A percentile compares a stretch with the other conserved stretches of the same genome.
phyloP scores from a whole-genome alignment of 805 yeast species.

The Candida ficus region DNA sequence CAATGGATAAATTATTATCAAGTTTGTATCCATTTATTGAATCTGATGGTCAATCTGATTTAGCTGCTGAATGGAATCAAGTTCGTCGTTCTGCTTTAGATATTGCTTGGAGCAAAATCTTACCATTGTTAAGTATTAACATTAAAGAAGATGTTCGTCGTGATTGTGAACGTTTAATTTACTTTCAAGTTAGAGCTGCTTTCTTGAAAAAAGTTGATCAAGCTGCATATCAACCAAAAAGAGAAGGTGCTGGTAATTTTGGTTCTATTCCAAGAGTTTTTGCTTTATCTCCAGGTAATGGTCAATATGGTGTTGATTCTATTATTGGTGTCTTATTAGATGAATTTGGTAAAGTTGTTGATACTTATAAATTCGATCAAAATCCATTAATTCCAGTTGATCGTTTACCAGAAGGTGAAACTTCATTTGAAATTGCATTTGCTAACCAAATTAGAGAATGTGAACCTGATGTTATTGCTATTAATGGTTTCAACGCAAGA shows the following conservation, averaged over 20 bases:
- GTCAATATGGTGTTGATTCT: conserved; percentile 76
- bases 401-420: conserved; percentile 37
- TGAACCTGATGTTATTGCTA: conserved; percentile 85
- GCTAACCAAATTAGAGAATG: conserved; percentile 53
- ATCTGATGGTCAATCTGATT: conserved; percentile 74
- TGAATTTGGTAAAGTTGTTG: conserved; percentile 74
- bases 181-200: conserved; percentile 61
- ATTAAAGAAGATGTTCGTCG: conserved; percentile 79
- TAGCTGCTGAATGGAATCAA: conserved; percentile 76
- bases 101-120: conserved; percentile 60
- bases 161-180: conserved; percentile 67
- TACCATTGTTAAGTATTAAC: conserved; percentile 63
- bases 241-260: conserved; percentile 47
- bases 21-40: conserved; percentile 50
- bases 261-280: conserved; percentile 86
- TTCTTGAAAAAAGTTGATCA: conserved; percentile 77
- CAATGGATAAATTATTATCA: conserved; percentile 34
- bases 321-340: conserved; percentile 75
- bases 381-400: conserved; percentile 50
- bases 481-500: conserved; percentile 81
- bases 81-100: conserved; percentile 65
- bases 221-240: conserved; percentile 83
- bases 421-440: conserved; percentile 63
- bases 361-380: conserved; percentile 72
- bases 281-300: conserved; percentile 82